Base-by-base conservation (phyloP, 805 yeast genomes). In the Candida chauliodis region DNA sequence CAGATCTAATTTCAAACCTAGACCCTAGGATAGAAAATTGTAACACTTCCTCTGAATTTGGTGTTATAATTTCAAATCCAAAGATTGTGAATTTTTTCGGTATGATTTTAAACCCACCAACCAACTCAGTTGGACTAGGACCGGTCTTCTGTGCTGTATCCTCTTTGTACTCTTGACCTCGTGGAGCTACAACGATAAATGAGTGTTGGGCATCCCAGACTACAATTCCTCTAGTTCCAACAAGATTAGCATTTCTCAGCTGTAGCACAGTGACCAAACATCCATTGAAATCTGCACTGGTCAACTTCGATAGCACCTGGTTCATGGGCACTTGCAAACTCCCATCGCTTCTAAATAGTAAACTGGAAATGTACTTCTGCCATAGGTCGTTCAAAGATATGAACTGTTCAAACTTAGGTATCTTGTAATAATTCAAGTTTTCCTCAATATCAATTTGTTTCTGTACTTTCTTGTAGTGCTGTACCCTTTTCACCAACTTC, bases 251-350 rank as follows among this genome's bases (percentile, higher is more conserved):
- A 50, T 81, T 83, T 15, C 62, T 59, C n/a, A 86, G 69, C 33
- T 76, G 73, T 2, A 68, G 50, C 0, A 89, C 89, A 10, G 68
- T 69, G 10, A 88, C 41, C 29, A 58, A 55, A n/a, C 93, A 76
- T 3, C 97, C 96, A 49, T 82, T 83, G 59, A 75, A 84, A 51
- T 89, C 97, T 1, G 93, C 86, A 43, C 82, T 73, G 1, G 91
- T 73, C 28, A 89, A 60, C 47, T 81, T 79, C 5, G 76, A 64
- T 15, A 84, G 56, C 17, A 60, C 45, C 11, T 45, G 47, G 18
- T 45, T 52, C 4, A 48, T 54, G 8, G 55, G 61, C 33, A 66
- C 71, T 7, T 85, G 47, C 3, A 86, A 24, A 11, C 5, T 13
- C 2, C 27, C 27, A 9, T 31, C 13, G 8, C 21, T 25, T 18